These are phyloP conservation scores for Fusarium lyarnte DNA, from an alignment of 2,329 filamentous ascomycete species.

Conservation along the genomic window DNA sequence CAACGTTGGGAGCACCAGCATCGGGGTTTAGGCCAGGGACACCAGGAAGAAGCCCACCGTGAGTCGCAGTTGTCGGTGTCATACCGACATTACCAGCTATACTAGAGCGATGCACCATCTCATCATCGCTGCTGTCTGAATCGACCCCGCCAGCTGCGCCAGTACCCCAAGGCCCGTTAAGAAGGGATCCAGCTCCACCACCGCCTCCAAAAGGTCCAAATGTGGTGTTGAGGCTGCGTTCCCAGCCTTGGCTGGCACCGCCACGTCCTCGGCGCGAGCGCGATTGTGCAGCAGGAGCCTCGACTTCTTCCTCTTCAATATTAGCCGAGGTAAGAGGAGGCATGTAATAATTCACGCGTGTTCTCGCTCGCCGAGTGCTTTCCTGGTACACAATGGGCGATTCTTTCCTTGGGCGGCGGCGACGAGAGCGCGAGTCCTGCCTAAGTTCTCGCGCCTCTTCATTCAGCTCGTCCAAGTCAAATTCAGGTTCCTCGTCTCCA, in stretches of 20 bases:
- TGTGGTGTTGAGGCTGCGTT: slow-evolving; percentile 86
- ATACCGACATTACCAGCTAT: slow-evolving; percentile 68
- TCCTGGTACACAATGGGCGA: slow-evolving; percentile 70
- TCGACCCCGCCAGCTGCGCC: slow-evolving; percentile 82
- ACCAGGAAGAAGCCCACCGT: slow-evolving; percentile 57
- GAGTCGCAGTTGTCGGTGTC: slow-evolving; percentile 64
- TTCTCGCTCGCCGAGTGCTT: slow-evolving; percentile 61
- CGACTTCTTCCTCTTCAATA: slow-evolving; percentile 78
- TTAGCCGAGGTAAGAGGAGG: slow-evolving; percentile 70
- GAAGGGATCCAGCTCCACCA: slow-evolving; percentile 74
- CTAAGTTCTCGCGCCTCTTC: slow-evolving; percentile 72
- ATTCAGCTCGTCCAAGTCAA: slow-evolving; percentile 71
- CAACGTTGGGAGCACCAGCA: slow-evolving; percentile 77
- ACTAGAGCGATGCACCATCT: slow-evolving; percentile 72
- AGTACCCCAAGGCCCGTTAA: slow-evolving; percentile 78
- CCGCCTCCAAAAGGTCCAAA: slow-evolving; percentile 93
- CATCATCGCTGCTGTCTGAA: slow-evolving; percentile 97
- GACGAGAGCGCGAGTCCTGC: slow-evolving; percentile 62
- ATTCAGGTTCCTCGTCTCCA: slow-evolving; percentile 65
- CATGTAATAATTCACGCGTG: slow-evolving; percentile 85
- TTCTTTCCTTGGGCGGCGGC: slow-evolving; percentile 60
- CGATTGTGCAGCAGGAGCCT: slow-evolving; percentile 73
- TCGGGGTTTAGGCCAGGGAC: slow-evolving; percentile 54
- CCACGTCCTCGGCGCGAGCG: slow-evolving; percentile 72
- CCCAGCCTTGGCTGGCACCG: slow-evolving; percentile 70